Evolutionary conservation across 2,329 filamentous ascomycete species (phyloP).

Genomic region (Pseudonectria foliicola): DNA sequence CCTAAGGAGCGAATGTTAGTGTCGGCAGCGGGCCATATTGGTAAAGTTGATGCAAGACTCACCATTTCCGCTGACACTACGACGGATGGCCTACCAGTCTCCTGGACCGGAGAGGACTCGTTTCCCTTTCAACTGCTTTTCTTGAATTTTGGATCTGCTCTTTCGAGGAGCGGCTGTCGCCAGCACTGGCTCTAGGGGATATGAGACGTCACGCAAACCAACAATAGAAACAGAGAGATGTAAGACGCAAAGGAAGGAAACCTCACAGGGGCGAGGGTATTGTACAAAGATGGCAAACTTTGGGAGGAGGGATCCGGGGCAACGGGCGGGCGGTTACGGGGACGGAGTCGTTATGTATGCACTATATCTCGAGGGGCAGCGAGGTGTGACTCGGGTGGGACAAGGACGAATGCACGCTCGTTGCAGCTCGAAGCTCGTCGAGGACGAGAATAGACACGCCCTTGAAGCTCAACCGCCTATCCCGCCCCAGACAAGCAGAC

Average conservation of each 20-base stretch:
- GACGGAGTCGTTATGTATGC: constrained; percentile 39
- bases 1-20: constrained; percentile 18
- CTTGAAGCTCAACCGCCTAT: too few species aligned
- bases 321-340: constrained; percentile 36
- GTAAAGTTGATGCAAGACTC: constrained; percentile 7
- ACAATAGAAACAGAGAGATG: constrained; percentile 10
- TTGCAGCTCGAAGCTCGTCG: too few species aligned
- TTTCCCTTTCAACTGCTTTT: constrained; percentile 7
- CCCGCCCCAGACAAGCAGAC: too few species aligned
- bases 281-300: constrained; percentile 35
- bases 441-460: too few species aligned
- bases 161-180: constrained; percentile 29
- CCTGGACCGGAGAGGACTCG: constrained; percentile 10
- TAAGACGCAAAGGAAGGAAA: constrained; percentile 21
- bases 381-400: constrained; percentile 1
- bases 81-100: constrained; percentile 12
- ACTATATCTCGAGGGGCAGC: constrained; percentile 16
- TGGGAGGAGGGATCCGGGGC: constrained; percentile 28
- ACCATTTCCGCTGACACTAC: constrained; percentile 27
- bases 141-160: constrained; percentile 12
- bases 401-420: too few species aligned
- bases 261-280: constrained; percentile 27
- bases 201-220: constrained; percentile 22
- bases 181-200: constrained; percentile 25
- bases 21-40: constrained; percentile 1